Base-by-base conservation (phyloP, 1,284 basidiomycete genomes). In the Irpex sp. region DNA sequence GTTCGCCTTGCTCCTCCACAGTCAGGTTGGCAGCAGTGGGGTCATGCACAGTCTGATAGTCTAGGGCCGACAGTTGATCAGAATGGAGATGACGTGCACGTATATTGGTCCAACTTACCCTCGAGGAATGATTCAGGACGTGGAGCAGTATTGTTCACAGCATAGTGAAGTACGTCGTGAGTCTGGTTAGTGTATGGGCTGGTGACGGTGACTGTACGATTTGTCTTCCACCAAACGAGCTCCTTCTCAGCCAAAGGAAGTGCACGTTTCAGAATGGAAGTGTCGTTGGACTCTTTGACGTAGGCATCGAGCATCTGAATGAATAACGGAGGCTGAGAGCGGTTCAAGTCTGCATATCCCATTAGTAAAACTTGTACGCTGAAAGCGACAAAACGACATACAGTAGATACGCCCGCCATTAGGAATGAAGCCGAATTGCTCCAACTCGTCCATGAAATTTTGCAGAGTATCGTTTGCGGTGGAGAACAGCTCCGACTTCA, bases 371-470 rank as follows among this genome's bases (percentile, higher is more conserved):
- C 1, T 9, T 31, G 6, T 19, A 0, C 36, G 26, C 1, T n/a
- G 1, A 26, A 37, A n/a, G 35, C 4, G 7, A 35, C 33, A 7
- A 13, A 55, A n/a, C 21, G 5, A 68, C 82, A 66, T 69, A 88
- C 89, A 92, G 68, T 93, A 93, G 57, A 88, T 88, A 3, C 92
- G 82, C 13, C 94, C 94, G 11, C 95, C 95, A 71, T 97, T 98
- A 1, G 95, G 95, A 67, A 98, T 89, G 77, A 97, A 98, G 0
- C 95, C 95, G 66, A 87, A 82, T 47, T 75, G 75, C 43, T 91
- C 85, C 58, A 97, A 78, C 71, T 95, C 87, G 70, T 97, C 94
- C 93, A 97, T 95, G 71, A 97, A 95, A 78, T 97, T 96, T 68
- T 92, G 85, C 35, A 96, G 78, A 0, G 94, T 90, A 11, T 80